Evolutionary conservation across 2,329 filamentous ascomycete species (phyloP).

Genomic region (Trematosphaeria pertusa): DNA sequence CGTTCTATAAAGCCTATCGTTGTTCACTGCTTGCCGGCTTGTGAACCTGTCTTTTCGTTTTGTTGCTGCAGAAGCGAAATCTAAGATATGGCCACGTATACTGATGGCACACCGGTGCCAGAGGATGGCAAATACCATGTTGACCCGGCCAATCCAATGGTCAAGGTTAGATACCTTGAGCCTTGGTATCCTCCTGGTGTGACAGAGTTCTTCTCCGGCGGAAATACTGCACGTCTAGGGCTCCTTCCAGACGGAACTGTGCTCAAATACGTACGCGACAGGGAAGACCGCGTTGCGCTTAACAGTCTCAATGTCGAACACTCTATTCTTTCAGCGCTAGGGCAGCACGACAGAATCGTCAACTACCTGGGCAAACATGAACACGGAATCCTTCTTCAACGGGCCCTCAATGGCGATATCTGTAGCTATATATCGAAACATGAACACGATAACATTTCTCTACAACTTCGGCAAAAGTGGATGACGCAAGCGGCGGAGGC

Average conservation of each 20-base stretch:
- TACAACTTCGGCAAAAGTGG: slow-evolving; percentile 12
- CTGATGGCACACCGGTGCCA: slow-evolving; percentile 7
- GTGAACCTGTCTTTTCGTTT: not conserved
- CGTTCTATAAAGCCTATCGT: too few species aligned
- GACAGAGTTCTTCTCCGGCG: slow-evolving; percentile 11
- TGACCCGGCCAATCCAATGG: slow-evolving; percentile 15
- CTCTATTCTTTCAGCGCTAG: slow-evolving; percentile 16
- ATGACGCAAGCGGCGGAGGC: slow-evolving; percentile 28
- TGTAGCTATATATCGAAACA: slow-evolving; percentile 7
- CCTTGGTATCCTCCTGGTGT: slow-evolving; percentile 22
- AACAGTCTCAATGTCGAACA: slow-evolving; percentile 18
- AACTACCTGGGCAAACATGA: slow-evolving; percentile 20
- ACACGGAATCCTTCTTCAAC: slow-evolving; percentile 14
- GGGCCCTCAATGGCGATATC: slow-evolving; percentile 15
- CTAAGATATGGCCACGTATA: not conserved
- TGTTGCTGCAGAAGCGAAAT: not conserved
- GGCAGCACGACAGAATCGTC: slow-evolving; percentile 18
- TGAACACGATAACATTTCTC: slow-evolving; percentile 1
- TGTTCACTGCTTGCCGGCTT: not conserved
- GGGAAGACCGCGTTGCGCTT: slow-evolving; percentile 13
- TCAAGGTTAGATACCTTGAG: slow-evolving; percentile 14
- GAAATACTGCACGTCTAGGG: slow-evolving; percentile 19
- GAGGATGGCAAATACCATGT: slow-evolving; percentile 21
- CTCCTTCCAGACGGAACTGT: slow-evolving; percentile 15
- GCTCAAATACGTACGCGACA: slow-evolving; percentile 19